Conservation (phyloP, 2,329 filamentous ascomycete genomes). For the Trichophaea hybrida region DNA sequence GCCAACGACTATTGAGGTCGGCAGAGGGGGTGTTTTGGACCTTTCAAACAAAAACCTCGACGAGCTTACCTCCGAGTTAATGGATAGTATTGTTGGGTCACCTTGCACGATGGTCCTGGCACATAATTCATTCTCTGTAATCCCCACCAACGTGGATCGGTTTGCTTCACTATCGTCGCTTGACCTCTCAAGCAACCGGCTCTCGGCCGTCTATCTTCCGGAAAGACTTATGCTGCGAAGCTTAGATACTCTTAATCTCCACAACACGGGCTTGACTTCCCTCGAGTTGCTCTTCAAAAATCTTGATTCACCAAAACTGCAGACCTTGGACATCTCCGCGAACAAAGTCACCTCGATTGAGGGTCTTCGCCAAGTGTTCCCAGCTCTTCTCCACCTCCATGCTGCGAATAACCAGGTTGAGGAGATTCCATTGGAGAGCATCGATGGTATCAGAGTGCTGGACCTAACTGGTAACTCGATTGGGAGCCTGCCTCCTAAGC, state of each 20-base stretch:
- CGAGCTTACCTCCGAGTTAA: slow-evolving; percentile 36
- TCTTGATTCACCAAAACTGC: slow-evolving; percentile 59
- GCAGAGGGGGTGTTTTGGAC: slow-evolving; percentile 51
- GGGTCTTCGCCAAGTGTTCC: slow-evolving; percentile 50
- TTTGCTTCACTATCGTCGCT: slow-evolving; percentile 58
- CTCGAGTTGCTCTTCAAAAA: slow-evolving; percentile 50
- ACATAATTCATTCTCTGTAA: slow-evolving; percentile 56
- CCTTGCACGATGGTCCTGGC: slow-evolving; percentile 51
- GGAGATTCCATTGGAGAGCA: slow-evolving; percentile 55
- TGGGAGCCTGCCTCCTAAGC: slow-evolving; percentile 59
- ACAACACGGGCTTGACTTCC: slow-evolving; percentile 57
- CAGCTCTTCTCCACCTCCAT: slow-evolving; percentile 54
- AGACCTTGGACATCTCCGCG: slow-evolving; percentile 64
- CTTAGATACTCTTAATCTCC: slow-evolving; percentile 62
- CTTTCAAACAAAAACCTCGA: slow-evolving; percentile 51
- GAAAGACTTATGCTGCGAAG: slow-evolving; percentile 54
- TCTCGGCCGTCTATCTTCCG: slow-evolving; percentile 50
- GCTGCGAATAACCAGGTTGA: slow-evolving; percentile 66
- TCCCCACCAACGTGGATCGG: slow-evolving; percentile 54
- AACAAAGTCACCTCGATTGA: slow-evolving; percentile 61
- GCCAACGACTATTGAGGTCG: slow-evolving; percentile 31
- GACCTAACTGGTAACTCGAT: slow-evolving; percentile 81
- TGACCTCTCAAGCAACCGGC: slow-evolving; percentile 60
- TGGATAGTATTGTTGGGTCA: slow-evolving; percentile 37
- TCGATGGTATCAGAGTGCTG: slow-evolving; percentile 59